Percentiles rank a stretch among this genome's conserved stretches.
These are phyloP conservation scores for Phytophthora hibernalis DNA, from an alignment of 352 stramenopile genomes.

Conservation along the genomic window DNA sequence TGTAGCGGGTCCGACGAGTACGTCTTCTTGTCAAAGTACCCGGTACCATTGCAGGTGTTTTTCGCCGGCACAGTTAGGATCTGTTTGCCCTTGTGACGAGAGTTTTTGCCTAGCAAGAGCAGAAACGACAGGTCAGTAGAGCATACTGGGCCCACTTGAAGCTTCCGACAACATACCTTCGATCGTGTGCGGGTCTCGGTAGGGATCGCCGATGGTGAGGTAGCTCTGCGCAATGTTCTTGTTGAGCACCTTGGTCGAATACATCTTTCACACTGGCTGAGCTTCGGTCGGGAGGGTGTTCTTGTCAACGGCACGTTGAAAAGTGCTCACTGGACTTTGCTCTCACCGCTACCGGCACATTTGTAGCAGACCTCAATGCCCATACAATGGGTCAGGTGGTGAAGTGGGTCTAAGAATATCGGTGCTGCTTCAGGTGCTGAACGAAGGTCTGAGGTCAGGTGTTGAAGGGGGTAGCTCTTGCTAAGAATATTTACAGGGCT, in stretches of 20 bases:
- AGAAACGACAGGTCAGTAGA: neutral
- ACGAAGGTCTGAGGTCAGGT: too few species aligned
- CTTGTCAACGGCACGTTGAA: constrained; percentile 12
- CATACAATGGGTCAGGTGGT: too few species aligned
- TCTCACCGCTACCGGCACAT: neutral
- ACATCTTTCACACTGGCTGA: constrained; percentile 52
- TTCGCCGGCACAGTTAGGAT: constrained; percentile 75
- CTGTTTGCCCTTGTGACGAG: constrained; percentile 80
- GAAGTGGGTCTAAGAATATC: too few species aligned
- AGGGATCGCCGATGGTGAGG: constrained; percentile 79
- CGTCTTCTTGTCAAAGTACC: constrained; percentile 88
- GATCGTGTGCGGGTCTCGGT: constrained; percentile 74
- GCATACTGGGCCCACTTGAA: neutral
- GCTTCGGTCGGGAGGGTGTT: constrained; percentile 2
- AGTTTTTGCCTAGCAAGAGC: constrained; percentile 58
- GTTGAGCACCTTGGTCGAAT: constrained; percentile 82
- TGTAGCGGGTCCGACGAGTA: constrained; percentile 89
- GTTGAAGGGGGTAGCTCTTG: too few species aligned
- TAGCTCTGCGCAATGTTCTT: constrained; percentile 86
- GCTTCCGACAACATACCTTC: constrained; percentile 40
- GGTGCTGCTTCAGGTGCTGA: too few species aligned
- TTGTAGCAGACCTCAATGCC: too few species aligned
- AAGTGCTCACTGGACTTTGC: constrained; percentile 7
- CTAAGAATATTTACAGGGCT: too few species aligned
- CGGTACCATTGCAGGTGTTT: constrained; percentile 81